phyloP scores from a whole-genome alignment of 169 alveolate genomes.

The Cryptosporidium ubiquitum region DNA sequence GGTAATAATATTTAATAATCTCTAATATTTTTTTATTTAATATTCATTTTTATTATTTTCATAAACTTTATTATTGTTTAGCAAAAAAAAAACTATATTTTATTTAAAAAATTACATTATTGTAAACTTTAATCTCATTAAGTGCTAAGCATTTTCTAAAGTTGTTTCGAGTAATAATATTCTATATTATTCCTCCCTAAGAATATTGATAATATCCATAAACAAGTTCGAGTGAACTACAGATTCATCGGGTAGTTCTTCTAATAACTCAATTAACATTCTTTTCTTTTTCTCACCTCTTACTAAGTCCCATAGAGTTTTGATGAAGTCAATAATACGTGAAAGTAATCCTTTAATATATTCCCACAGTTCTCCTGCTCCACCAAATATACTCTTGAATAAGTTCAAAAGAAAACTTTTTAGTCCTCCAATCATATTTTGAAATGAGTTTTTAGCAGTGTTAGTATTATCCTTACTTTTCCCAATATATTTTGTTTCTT shows the following conservation, averaged over 20 bases:
- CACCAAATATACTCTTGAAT: constrained; percentile 59
- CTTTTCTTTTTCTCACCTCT: constrained; percentile 46
- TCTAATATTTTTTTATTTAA: no score
- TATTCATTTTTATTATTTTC: no score
- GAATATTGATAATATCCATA: not conserved
- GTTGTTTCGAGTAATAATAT: not conserved
- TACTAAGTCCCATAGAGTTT: constrained; percentile 49
- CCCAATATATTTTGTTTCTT: constrained; percentile 39
- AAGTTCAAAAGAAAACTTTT: constrained; percentile 41
- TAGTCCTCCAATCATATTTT: constrained; percentile 69
- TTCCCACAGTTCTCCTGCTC: constrained; percentile 69
- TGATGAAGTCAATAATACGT: constrained; percentile 59
- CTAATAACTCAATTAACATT: constrained; percentile 25
- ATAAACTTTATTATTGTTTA: no score
- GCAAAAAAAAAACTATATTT: not conserved
- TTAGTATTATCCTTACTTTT: not conserved
- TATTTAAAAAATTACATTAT: no score
- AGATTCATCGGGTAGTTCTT: constrained; percentile 34
- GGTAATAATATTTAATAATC: no score
- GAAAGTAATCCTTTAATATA: constrained; percentile 53
- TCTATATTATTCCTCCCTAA: not conserved
- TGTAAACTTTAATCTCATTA: no score
- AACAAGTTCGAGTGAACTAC: constrained; percentile 29
- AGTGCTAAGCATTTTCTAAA: not conserved
- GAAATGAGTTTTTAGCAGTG: constrained; percentile 39